Base-by-base conservation (phyloP, 257 asterid genomes). In the Fraxinus pennsylvanica region DNA sequence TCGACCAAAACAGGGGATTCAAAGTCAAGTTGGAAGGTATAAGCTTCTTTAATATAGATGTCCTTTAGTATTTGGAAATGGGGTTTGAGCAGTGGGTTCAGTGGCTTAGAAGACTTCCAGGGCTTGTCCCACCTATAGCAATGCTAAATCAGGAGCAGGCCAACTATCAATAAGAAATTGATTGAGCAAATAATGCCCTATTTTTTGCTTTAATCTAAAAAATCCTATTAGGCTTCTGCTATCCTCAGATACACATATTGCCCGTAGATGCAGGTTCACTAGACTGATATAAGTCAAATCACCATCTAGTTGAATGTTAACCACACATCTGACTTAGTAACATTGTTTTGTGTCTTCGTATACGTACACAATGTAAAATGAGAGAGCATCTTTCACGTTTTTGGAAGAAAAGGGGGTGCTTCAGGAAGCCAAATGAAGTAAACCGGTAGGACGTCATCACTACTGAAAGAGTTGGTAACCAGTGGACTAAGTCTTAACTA, bases 1-100 rank as follows among this genome's bases (percentile, higher is more conserved):
- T 90, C 97, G 33, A 90, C 97, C 74, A 93, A 87, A 87, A 86
- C 91, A 78, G 96, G 96, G 87, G 98, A 91, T 82, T 91, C 96
- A 67, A 95, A 89, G 88, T 88, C 97, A 76, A 88, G 89, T 77
- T 95, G 97, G 97, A 95, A 95, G 99, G 99, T 95, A 90, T 35
- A 61, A 69, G 68, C 63, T 80, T 9, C 69, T 74, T 71, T 63
- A 17, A 33, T 30, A 43, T n/a, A 14, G 8, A 67, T 68, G 17
- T 45, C 69, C 76, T 29, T 76, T 71, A 17, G 78, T 68, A 70
- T 78, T 19, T 36, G 69, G 54, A 14, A 41, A 54, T 45, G 41
- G 74, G 68, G 15, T 59, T 2, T 22, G 12, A n/a, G 68, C 68
- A 7, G 3, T 59, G 29, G 68, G 68, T 59, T 59, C 65, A 17